Percentiles rank a stretch among this genome's conserved stretches.
Evolutionary conservation across 2,329 filamentous ascomycete genomes (phyloP).

Genomic region (Monosporascus sp.): DNA sequence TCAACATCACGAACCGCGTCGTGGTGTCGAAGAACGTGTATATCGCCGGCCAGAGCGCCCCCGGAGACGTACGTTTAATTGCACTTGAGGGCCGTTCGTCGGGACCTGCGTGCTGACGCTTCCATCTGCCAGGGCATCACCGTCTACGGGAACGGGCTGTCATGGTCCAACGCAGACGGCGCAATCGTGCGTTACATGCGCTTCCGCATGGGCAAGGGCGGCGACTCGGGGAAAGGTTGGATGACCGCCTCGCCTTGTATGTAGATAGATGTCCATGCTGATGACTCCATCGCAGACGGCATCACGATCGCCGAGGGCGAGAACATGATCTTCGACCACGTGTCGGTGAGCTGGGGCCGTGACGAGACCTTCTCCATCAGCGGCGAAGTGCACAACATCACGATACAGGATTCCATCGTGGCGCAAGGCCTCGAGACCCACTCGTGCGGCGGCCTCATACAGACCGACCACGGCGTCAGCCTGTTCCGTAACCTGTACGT

Average conservation of each 20-base stretch:
- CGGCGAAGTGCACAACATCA: constrained; percentile 41
- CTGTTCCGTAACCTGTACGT: constrained; percentile 52
- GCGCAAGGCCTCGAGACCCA: constrained; percentile 49
- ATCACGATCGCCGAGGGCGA: constrained; percentile 46
- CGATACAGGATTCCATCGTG: constrained; percentile 48
- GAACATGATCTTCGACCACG: constrained; percentile 53
- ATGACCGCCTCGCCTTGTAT: not conserved
- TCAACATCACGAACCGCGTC: constrained; percentile 40
- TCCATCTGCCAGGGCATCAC: constrained; percentile 33
- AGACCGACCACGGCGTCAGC: constrained; percentile 43
- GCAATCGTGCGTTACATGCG: constrained; percentile 51
- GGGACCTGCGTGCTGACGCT: not conserved
- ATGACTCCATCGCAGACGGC: constrained; percentile 29
- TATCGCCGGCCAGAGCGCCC: constrained; percentile 46
- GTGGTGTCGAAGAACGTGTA: constrained; percentile 42
- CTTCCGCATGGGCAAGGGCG: constrained; percentile 47
- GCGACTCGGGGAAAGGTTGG: constrained; percentile 40
- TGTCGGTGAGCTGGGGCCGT: constrained; percentile 49
- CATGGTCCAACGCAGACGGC: constrained; percentile 46
- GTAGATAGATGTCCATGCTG: not conserved
- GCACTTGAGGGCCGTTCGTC: not conserved
- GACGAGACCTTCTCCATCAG: constrained; percentile 51
- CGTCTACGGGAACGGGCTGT: constrained; percentile 49
- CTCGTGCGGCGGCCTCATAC: constrained; percentile 46
- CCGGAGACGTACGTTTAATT: constrained; percentile 34